Percentiles rank a stretch among this genome's conserved stretches.
Conservation (phyloP, 768 basidiomycete genomes). For the Suillus subaureus region DNA sequence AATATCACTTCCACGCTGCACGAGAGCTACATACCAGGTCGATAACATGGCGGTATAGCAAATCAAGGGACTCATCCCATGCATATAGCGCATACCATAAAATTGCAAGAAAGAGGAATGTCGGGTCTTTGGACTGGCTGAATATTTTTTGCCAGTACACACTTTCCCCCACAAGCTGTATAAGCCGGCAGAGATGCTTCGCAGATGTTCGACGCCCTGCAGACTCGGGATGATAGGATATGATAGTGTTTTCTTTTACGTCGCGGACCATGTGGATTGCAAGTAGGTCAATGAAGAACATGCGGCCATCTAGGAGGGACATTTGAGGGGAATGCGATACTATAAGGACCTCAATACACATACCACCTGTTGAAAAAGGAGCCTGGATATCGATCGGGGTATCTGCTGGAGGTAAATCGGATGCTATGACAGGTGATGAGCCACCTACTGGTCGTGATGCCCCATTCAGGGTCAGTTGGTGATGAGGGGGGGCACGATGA, state of each 20-base stretch:
- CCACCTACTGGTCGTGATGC: background rate
- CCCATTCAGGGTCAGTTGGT: no score
- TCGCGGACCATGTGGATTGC: constrained; percentile 8
- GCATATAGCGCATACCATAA: constrained; percentile 56
- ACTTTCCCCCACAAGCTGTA: constrained; percentile 11
- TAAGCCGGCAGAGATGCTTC: constrained; percentile 13
- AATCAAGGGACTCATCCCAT: constrained; percentile 55
- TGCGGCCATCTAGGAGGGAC: background rate
- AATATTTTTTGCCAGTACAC: constrained; percentile 23
- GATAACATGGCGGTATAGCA: constrained; percentile 47
- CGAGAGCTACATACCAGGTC: constrained; percentile 38
- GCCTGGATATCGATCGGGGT: background rate
- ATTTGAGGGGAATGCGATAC: background rate
- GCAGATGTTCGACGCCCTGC: constrained; percentile 6
- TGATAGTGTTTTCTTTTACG: background rate
- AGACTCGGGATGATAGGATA: constrained; percentile 9
- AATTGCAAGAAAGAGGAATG: constrained; percentile 48
- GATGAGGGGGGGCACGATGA: no score
- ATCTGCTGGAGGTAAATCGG: background rate
- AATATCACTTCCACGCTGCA: constrained; percentile 2
- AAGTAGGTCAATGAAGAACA: constrained; percentile 5
- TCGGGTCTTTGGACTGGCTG: constrained; percentile 39
- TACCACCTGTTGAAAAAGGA: constrained; percentile 2
- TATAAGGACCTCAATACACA: background rate
- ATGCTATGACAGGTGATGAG: background rate